Evolutionary conservation across 129 eudicot genomes (phyloP), one percentile per base, ranked within the genome.

Genomic region (Arctium minus): DNA sequence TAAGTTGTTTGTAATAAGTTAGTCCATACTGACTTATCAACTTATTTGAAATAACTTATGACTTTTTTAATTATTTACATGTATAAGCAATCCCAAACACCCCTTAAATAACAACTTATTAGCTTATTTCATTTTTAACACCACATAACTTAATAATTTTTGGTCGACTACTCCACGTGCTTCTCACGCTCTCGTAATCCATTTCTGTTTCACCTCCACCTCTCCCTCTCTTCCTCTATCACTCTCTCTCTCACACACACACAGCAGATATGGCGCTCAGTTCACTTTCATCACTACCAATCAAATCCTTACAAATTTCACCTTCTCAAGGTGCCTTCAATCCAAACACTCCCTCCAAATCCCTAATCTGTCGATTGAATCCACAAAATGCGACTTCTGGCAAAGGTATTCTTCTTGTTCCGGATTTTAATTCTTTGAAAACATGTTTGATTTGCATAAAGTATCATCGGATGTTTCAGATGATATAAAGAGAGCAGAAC

Each of bases 211-310:
- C 42, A 36, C 31, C 77, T 68, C 9, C 86, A 68, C 71, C 77
- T 64, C 65, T 53, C 8, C 15, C 33, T 39, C 76, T 50, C 32
- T 18, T 77, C 38, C 3, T 9, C 40, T 18, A n/a, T 17, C 72
- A 22, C 73, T 33, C 32, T 1, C 36, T 1, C 80, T 8, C 32
- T 17, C 32, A 79, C 83, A 72, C 29, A 35, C 73, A 22, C 9
- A 36, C 3, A 38, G 38, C 46, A 70, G 76, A 76, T 69, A 93
- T 93, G 97, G 89, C 92, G 44, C 81, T 90, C 84, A 75, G 85
- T 85, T 88, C 94, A 80, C 72, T 87, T 83, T 91, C 94, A 64
- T 76, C 87, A 31, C 74, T 91, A 38, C 91, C 94, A 31, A 31
- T 89, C 60, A 89, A 91, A 86, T 36, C 94, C 82, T 77, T 91